Evolutionary conservation across 2,329 filamentous ascomycete species (phyloP).

Genomic region (Neurospora sp.): DNA sequence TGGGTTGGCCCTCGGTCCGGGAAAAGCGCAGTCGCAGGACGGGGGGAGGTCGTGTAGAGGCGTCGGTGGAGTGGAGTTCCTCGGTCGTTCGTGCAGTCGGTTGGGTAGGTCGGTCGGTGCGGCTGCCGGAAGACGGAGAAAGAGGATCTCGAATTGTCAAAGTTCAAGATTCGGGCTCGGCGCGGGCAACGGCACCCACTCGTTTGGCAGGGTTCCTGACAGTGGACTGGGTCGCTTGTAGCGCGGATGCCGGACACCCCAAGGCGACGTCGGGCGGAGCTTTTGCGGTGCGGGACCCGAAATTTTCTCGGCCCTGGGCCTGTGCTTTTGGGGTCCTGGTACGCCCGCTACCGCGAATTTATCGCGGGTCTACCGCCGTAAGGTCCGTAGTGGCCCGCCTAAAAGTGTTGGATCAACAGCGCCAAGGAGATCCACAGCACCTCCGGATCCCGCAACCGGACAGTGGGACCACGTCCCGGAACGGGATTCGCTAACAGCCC

Average conservation of each 20-base stretch:
- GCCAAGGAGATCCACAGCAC: not conserved
- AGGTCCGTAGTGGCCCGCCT: not conserved
- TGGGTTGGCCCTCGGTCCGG: not conserved
- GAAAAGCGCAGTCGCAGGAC: not conserved
- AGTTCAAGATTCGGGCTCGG: not conserved
- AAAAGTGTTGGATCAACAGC: not conserved
- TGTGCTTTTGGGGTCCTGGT: not conserved
- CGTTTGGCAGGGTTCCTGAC: slow-evolving; percentile 1
- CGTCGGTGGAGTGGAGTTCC: not conserved
- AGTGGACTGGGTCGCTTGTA: not conserved
- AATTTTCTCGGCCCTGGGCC: not conserved
- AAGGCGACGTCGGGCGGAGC: not conserved
- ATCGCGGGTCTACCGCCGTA: not conserved
- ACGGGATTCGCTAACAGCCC: not conserved
- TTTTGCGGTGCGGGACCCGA: not conserved
- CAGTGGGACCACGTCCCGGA: not conserved
- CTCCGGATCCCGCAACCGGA: not conserved
- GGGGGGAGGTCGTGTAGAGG: not conserved
- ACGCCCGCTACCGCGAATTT: not conserved
- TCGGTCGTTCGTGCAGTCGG: not conserved
- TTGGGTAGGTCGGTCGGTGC: not conserved
- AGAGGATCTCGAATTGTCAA: not conserved
- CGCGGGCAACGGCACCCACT: not conserved
- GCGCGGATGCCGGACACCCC: not conserved
- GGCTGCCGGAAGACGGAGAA: not conserved